phyloP scores from a whole-genome alignment of 805 yeast genomes.

The Komagataella kurtzmanii region DNA sequence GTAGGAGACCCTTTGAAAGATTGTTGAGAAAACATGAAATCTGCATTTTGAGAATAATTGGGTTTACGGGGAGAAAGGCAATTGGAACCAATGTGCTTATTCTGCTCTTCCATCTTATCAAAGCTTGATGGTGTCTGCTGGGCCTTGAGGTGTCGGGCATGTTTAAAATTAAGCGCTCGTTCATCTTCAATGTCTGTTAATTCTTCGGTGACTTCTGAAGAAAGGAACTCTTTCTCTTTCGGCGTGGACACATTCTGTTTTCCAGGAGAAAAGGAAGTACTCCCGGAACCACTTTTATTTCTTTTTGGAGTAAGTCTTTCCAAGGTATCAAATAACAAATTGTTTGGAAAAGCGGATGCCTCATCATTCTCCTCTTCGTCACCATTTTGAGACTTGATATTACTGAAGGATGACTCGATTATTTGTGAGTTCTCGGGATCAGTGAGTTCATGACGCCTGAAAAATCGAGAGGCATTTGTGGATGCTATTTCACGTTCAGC shows the following conservation, averaged over 20 bases:
- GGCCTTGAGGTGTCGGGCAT: not conserved
- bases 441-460: not conserved
- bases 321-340: not conserved
- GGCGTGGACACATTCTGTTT: not conserved
- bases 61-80: not conserved
- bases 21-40: not conserved
- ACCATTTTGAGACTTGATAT: not conserved
- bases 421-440: not conserved
- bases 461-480: not conserved
- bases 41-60: not conserved
- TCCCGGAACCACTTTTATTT: not conserved
- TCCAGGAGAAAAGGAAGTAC: not conserved
- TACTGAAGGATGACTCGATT: not conserved
- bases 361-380: not conserved
- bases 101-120: not conserved
- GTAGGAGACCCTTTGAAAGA: not conserved
- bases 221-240: not conserved
- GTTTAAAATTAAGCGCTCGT: not conserved
- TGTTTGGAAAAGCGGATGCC: not conserved
- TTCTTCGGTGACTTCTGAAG: slow-evolving; percentile 12
- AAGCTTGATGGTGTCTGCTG: not conserved
- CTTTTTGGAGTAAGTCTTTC: not conserved
- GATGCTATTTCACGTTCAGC: not conserved
- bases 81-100: not conserved
- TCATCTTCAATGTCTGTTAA: slow-evolving; percentile 15